Evolutionary conservation across 2,329 filamentous ascomycete species (phyloP).

Genomic region (Aspergillus caelatus): DNA sequence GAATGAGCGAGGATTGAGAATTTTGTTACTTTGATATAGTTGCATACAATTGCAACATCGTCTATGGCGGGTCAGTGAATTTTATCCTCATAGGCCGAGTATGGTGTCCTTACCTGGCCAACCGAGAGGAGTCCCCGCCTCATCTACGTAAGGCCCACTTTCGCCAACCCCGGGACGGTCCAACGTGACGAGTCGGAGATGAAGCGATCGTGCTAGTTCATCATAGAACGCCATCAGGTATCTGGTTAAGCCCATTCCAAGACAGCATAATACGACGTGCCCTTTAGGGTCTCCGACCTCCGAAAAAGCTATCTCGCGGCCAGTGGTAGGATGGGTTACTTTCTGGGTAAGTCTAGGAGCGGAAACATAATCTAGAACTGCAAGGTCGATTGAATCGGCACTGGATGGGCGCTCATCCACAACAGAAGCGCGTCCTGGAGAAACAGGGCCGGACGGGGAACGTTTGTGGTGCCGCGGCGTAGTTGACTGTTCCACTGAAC

Average conservation of each 20-base stretch:
- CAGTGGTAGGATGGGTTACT: constrained; percentile 81
- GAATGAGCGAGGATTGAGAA: constrained; percentile 97
- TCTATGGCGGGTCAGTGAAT: constrained; percentile 43
- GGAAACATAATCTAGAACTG: constrained; percentile 81
- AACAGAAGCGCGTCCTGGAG: constrained; percentile 47
- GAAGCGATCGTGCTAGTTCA: constrained; percentile 85
- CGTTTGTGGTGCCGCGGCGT: constrained; percentile 39
- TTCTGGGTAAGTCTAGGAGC: constrained; percentile 85
- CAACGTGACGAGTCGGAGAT: constrained; percentile 86
- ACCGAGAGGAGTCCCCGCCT: constrained; percentile 80
- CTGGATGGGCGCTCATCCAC: constrained; percentile 75
- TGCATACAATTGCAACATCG: constrained; percentile 92
- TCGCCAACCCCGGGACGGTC: constrained; percentile 93
- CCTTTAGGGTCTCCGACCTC: constrained; percentile 93
- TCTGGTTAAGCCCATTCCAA: constrained; percentile 95
- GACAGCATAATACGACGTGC: constrained; percentile 91
- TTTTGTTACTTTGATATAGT: constrained; percentile 86
- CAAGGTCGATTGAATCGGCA: constrained; percentile 83
- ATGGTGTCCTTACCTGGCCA: constrained; percentile 75
- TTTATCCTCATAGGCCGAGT: not conserved
- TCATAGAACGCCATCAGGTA: constrained; percentile 98
- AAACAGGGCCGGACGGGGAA: constrained; percentile 40
- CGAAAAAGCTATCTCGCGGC: constrained; percentile 89
- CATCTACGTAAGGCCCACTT: constrained; percentile 81
- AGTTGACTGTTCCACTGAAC: constrained; percentile 32